Conservation (phyloP, 306 rosid species). For the Casuarina equisetifolia region DNA sequence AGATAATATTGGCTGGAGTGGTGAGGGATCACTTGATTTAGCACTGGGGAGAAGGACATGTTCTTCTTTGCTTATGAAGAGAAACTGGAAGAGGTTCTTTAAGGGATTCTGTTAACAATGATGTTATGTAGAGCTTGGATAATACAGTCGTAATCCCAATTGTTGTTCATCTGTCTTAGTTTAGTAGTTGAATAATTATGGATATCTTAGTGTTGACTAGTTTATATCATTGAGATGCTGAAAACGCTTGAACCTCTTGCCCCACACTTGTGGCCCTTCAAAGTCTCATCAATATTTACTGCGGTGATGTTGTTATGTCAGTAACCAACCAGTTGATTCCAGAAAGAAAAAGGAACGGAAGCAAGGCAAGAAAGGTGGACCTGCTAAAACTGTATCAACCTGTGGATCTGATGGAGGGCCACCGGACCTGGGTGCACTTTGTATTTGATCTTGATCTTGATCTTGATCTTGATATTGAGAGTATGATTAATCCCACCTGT, state of each 20-base stretch:
- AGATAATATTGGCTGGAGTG: not conserved
- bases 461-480: conserved; percentile 40
- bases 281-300: conserved; percentile 9
- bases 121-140: not conserved
- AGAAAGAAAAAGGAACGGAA: conserved; percentile 55
- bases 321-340: conserved; percentile 53
- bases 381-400: conserved; percentile 29
- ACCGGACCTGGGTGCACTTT: conserved; percentile 83
- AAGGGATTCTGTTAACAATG: not conserved
- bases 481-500: conserved; percentile 27
- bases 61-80: not conserved
- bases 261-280: not conserved
- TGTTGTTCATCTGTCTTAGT: not conserved
- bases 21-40: not conserved
- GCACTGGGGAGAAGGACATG: not conserved
- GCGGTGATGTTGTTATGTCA: conserved; percentile 37
- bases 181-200: no score
- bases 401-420: conserved; percentile 43
- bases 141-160: not conserved
- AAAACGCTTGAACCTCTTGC: no score
- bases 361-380: conserved; percentile 52
- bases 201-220: not conserved
- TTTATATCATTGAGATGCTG: not conserved
- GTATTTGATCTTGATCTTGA: conserved; percentile 50
- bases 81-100: conserved; percentile 3